phyloP scores from a whole-genome alignment of 2,329 filamentous ascomycete species.

The Sclerotinia trifoliorum region DNA sequence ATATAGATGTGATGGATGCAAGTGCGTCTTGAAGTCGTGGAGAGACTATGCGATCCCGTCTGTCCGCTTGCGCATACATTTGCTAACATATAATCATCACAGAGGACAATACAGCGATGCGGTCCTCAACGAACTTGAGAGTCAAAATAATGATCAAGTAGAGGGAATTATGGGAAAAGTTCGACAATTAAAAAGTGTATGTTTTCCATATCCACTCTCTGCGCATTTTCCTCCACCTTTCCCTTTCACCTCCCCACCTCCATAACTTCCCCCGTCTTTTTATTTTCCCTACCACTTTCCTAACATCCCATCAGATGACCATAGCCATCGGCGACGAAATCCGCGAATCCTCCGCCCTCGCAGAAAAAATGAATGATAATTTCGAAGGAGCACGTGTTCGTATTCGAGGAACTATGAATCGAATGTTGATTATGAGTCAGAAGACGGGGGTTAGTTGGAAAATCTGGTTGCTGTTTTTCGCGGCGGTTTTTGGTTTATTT shows the following conservation, averaged over 20 bases:
- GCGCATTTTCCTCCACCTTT: background rate
- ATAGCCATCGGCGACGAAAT: constrained; percentile 94
- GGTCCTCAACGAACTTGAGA: constrained; percentile 89
- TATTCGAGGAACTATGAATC: constrained; percentile 89
- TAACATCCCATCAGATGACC: constrained; percentile 62
- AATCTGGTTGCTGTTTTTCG: constrained; percentile 88
- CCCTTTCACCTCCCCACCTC: background rate
- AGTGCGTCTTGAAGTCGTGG: background rate
- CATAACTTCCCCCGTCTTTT: background rate
- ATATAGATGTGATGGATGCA: constrained; percentile 4
- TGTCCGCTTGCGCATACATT: background rate
- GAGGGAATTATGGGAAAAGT: constrained; percentile 92
- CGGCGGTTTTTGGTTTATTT: constrained; percentile 78
- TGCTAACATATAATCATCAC: constrained; percentile 6
- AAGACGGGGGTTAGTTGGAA: constrained; percentile 93
- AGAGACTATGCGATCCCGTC: background rate
- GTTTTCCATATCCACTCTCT: constrained; percentile 39
- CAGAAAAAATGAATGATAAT: constrained; percentile 92
- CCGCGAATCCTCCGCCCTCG: constrained; percentile 79
- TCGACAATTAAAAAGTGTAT: constrained; percentile 80
- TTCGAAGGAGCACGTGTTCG: constrained; percentile 83
- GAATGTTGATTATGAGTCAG: constrained; percentile 95
- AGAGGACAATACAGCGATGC: constrained; percentile 92
- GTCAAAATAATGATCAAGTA: constrained; percentile 88
- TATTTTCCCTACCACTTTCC: background rate